Conservation (phyloP, 2,329 filamentous ascomycete species). For the Hypoxylon sp. region DNA sequence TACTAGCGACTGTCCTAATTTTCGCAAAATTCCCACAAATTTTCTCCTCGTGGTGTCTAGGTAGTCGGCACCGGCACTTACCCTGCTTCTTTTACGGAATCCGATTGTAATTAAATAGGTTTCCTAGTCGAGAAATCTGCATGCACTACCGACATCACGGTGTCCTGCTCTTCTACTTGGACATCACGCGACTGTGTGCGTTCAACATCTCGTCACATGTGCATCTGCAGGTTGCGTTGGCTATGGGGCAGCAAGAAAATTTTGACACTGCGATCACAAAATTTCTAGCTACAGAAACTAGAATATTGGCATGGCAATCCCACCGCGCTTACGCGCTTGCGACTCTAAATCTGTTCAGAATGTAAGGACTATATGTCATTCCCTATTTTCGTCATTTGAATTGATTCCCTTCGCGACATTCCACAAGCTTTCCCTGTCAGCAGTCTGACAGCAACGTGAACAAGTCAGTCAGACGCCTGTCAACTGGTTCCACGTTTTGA, state of each 20-base stretch:
- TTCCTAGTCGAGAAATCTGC: constrained; percentile 20
- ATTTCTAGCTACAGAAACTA: constrained; percentile 8
- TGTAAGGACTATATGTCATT: constrained; percentile 14
- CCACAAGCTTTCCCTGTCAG: constrained; percentile 50
- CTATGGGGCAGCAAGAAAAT: constrained; percentile 8
- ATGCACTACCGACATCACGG: constrained; percentile 5
- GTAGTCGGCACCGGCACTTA: constrained; percentile 7
- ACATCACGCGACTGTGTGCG: constrained; percentile 9
- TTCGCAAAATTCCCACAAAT: constrained; percentile 12
- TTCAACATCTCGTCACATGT: constrained; percentile 13
- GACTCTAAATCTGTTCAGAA: constrained; percentile 2
- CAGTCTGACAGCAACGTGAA: constrained; percentile 35
- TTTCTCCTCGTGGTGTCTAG: constrained; percentile 3
- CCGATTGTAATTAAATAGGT: constrained; percentile 14
- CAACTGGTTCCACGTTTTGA: constrained; percentile 45
- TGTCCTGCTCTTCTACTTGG: constrained; percentile 1
- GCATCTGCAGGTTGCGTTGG: constrained; percentile 19
- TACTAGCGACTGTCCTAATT: constrained; percentile 10
- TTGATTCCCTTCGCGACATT: constrained; percentile 56
- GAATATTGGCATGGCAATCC: constrained; percentile 21
- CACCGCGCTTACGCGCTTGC: constrained; percentile 14
- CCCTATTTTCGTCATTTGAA: constrained; percentile 43
- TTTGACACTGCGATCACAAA: constrained; percentile 15
- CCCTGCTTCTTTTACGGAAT: constrained; percentile 30
- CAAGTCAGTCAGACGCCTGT: constrained; percentile 14